phyloP scores from a whole-genome alignment of 768 basidiomycete genomes.

The Xerocomus spinulosus region DNA sequence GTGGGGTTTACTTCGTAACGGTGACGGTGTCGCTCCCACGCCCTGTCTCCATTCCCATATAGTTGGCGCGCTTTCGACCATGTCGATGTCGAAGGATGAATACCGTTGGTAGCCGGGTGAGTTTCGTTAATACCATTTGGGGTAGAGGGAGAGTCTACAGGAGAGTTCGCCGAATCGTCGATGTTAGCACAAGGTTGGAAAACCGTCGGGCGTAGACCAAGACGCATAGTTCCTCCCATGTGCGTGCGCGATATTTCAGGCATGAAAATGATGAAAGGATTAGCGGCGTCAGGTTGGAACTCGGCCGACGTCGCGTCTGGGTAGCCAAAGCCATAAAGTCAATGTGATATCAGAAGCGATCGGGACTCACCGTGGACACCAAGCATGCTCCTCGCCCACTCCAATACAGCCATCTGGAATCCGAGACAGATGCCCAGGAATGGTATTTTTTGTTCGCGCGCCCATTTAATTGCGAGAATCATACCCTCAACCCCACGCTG shows the following conservation, averaged over 20 bases:
- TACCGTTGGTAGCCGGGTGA: conserved; percentile 5
- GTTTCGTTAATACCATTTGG: conserved; percentile 1
- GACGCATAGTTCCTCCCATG: conserved; percentile 99
- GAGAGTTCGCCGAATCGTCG: conserved; percentile 11
- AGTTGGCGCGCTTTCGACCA: conserved; percentile 74
- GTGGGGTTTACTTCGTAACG: conserved; percentile 94
- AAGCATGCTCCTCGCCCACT: conserved; percentile 87
- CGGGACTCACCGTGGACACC: conserved; percentile 53
- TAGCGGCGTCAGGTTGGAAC: conserved; percentile 55
- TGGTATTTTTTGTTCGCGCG: conserved; percentile 89
- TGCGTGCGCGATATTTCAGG: conserved; percentile 97
- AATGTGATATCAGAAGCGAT: not conserved
- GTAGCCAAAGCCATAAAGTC: conserved; percentile 6
- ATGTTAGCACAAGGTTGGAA: conserved; percentile 50
- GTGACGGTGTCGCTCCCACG: conserved; percentile 97
- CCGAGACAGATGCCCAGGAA: conserved; percentile 97
- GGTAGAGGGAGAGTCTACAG: conserved; percentile 6
- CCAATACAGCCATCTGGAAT: conserved; percentile 94
- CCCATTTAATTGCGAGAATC: conserved; percentile 97
- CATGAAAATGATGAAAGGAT: conserved; percentile 93
- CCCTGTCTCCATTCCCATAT: conserved; percentile 75
- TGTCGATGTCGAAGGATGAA: conserved; percentile 41
- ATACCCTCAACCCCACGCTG: conserved; percentile 92
- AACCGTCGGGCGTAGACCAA: conserved; percentile 95
- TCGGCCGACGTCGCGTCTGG: conserved; percentile 85